Base-by-base conservation (phyloP, 768 basidiomycete species). In the Heimioporus sp. region DNA sequence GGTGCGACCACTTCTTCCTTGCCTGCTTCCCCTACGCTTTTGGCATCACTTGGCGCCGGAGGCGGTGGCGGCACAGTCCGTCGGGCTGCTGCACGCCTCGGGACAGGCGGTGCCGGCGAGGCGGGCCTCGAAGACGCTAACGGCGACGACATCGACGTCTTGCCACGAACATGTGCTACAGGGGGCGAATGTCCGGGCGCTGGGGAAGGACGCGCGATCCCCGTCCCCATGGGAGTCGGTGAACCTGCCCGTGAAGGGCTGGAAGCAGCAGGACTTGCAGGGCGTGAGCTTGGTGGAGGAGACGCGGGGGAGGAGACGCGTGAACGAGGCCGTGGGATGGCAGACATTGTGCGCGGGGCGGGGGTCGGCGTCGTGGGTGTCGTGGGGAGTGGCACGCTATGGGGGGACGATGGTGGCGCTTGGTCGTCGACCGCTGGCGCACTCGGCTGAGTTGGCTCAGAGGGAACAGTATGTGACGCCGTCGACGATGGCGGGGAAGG, bases 1-100 rank as follows among this genome's bases (percentile, higher is more conserved):
- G 24, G 30, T 2, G n/a, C 17, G 12, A 4, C 30, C 17, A 13
- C 41, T 10, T 52, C 62, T 40, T 53, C 55, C n/a, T 50, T 58
- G 20, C 10, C 32, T 8, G 16, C 47, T 37, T 49, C 46, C 24
- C 12, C 51, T 3, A 15, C n/a, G 34, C 12, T 28, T 17, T 43
- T 54, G 1, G 24, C 21, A 7, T 16, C 43, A 17, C 10, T 45
- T 2, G 41, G 17, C n/a, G 49, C 11, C 4, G 54, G 43, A 10
- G 63, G 73, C 2, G 72, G 70, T 10, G 51, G 60, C 38, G 66
- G 67, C 4, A 58, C 65, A 20, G 49, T 54, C 7, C 69, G 71
- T 19, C 87, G 76, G 1, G 78, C 81, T 43, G 84, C 78, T 0
- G 87, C 87, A 41, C 87, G 73, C 38, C 83, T 76, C 0, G 87